Percentiles rank a stretch among this genome's conserved stretches.
Conservation (phyloP, 768 basidiomycete genomes). For the Pleurotus giganteus region DNA sequence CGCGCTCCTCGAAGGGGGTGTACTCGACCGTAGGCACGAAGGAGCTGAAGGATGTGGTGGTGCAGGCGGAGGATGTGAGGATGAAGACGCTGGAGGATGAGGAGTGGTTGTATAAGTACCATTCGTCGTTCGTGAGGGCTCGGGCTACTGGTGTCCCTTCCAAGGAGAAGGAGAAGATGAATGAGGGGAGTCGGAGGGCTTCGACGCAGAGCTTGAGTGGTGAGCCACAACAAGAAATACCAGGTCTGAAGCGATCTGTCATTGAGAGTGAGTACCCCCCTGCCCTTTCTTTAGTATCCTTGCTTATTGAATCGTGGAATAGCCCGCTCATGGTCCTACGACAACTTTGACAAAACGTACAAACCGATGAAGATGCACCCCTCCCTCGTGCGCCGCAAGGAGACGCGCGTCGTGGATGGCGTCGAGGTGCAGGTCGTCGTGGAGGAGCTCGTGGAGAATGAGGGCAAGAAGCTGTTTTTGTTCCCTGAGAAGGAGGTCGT, state of each 20-base stretch:
- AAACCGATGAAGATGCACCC: slow-evolving; percentile 57
- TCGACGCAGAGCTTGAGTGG: slow-evolving; percentile 45
- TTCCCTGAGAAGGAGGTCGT: slow-evolving; percentile 46
- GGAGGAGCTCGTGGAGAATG: slow-evolving; percentile 55
- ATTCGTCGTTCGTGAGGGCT: slow-evolving; percentile 43
- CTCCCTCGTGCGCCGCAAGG: slow-evolving; percentile 54
- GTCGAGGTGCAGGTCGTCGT: slow-evolving; percentile 45
- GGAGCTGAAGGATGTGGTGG: slow-evolving; percentile 15
- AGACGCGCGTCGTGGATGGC: slow-evolving; percentile 50
- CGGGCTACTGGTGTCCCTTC: background rate
- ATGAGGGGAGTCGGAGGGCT: slow-evolving; percentile 1
- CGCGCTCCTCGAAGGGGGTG: slow-evolving; percentile 48
- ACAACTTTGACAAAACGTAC: slow-evolving; percentile 62
- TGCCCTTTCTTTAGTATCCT: slow-evolving; percentile 8
- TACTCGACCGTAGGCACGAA: slow-evolving; percentile 43
- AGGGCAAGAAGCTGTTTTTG: slow-evolving; percentile 65
- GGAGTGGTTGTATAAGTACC: slow-evolving; percentile 55
- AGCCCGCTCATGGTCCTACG: slow-evolving; percentile 79
- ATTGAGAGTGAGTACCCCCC: slow-evolving; percentile 49
- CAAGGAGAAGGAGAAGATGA: background rate
- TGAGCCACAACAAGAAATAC: slow-evolving; percentile 44
- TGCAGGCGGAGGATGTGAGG: slow-evolving; percentile 6
- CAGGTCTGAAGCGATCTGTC: slow-evolving; percentile 39
- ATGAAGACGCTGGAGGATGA: slow-evolving; percentile 30
- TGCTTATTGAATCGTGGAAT: background rate